Evolutionary conservation across 305 asterid species (phyloP), one percentile per base, ranked within the genome.

Genomic region (Fraxinus velutina): DNA sequence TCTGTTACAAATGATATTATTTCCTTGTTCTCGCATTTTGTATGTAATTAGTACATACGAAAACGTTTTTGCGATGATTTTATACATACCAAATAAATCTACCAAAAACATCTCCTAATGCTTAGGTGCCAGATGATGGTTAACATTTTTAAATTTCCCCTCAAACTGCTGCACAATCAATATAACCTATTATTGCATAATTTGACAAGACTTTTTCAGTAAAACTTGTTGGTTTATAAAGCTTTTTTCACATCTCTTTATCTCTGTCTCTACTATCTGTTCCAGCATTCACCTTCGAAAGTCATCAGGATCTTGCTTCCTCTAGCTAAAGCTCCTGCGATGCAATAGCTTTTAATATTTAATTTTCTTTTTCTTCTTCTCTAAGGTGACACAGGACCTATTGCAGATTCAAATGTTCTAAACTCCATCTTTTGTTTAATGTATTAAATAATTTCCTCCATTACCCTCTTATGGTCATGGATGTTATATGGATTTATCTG

Each of bases 281-380:
- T 78, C 42, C 36, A 37, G 47, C 44, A 34, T 29, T 50, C 60
- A 50, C 60, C 60, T 60, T 68, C 70, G 36, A 75, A 79, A 30
- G 5, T n/a, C 71, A 44, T 30, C 22, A 44, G 55, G 73, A 19
- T 73, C 60, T 52, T 42, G 42, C 30, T 71, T 77, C 79, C 81
- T 52, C 19, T 78, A 3, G 76, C 21, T 36, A 73, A 39, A 0
- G 57, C 76, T 83, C 79, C 37, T 66, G n/a, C 32, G n/a, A 29
- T 52, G 36, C 24, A 76, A n/a, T 42, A 30, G 37, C 21, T 50
- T 33, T 19, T 42, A 42, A 60, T 22, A 5, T 66, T 12, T 15
- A 50, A 50, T 27, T 30, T 66, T 27, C 15, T 64, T 7, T 60
- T 21, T 21, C 30, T 21, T 32, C 17, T 21, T 32, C 17, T 68